Evolutionary conservation across 805 yeast genomes (phyloP).

Genomic region (Kazachstania martiniae): DNA sequence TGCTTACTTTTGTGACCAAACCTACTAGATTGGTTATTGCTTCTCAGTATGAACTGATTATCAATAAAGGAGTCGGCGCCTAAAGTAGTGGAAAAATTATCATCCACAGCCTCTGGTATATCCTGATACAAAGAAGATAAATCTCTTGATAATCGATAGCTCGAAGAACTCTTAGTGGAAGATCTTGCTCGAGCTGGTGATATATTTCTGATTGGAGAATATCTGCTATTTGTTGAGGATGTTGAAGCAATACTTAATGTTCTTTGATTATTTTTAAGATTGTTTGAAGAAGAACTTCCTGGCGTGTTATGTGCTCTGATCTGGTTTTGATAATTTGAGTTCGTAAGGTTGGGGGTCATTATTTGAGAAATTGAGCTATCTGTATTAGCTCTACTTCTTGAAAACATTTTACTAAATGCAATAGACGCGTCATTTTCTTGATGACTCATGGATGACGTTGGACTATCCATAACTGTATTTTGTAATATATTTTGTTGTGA

Average conservation of each 20-base stretch:
- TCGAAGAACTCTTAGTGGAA: constrained; percentile 18
- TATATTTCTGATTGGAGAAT: constrained; percentile 21
- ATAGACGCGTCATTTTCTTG: constrained; percentile 28
- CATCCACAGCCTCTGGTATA: constrained; percentile 9
- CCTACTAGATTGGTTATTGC: constrained; percentile 4
- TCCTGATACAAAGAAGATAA: constrained; percentile 14
- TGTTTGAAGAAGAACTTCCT: background rate
- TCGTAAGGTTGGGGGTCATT: constrained; percentile 8
- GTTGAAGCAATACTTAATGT: constrained; percentile 16
- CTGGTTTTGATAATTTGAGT: too few relatives aligned
- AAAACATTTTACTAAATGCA: constrained; percentile 27
- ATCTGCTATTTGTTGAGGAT: constrained; percentile 17
- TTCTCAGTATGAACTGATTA: constrained; percentile 7
- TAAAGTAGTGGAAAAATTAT: constrained; percentile 1
- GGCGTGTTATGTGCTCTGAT: too few relatives aligned
- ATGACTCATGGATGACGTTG: constrained; percentile 3
- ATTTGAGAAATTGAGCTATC: constrained; percentile 23
- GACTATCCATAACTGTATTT: too few relatives aligned
- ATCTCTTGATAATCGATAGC: constrained; percentile 21
- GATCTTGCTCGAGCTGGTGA: constrained; percentile 26
- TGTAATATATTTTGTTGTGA: too few relatives aligned
- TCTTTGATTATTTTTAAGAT: constrained; percentile 6
- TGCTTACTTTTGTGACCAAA: constrained; percentile 22
- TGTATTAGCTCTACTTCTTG: constrained; percentile 24
- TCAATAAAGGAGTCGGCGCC: constrained; percentile 17